Percentiles rank a stretch among this genome's conserved stretches.
Evolutionary conservation across 2,329 filamentous ascomycete genomes (phyloP).

Genomic region (Monilinia vaccinii-corymbosi): DNA sequence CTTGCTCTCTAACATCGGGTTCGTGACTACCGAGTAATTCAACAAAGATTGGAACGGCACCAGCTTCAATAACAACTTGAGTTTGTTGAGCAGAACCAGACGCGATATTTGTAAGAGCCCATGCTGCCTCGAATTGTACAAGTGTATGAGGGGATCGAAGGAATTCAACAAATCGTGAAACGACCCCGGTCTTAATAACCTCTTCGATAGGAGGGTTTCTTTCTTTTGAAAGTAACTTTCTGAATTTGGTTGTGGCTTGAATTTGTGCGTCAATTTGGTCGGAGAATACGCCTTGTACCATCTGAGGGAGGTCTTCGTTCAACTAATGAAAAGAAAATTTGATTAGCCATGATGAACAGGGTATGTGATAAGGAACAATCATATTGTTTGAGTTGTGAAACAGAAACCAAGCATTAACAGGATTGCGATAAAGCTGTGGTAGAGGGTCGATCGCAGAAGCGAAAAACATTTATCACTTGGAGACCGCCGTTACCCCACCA

Average conservation of each 20-base stretch:
- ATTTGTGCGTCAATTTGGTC: constrained; percentile 98
- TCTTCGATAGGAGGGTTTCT: constrained; percentile 98
- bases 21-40: constrained; percentile 92
- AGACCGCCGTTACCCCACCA: constrained; percentile 23
- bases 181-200: constrained; percentile 98
- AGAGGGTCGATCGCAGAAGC: constrained; percentile 20
- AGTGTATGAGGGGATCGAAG: constrained; percentile 94
- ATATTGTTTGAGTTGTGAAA: constrained; percentile 3
- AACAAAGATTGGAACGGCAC: constrained; percentile 96
- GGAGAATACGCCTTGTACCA: constrained; percentile 97
- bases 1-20: constrained; percentile 95
- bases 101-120: constrained; percentile 98
- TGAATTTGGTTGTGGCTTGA: constrained; percentile 94
- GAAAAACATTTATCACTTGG: constrained; percentile 24
- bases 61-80: constrained; percentile 96
- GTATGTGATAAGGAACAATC: constrained; percentile 7
- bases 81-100: constrained; percentile 96
- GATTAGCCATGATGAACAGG: constrained; percentile 16
- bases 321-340: constrained; percentile 46
- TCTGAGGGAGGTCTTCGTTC: constrained; percentile 94
- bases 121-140: constrained; percentile 97
- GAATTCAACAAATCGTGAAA: constrained; percentile 96
- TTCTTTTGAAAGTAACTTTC: constrained; percentile 96
- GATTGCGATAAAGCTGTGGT: constrained; percentile 8
- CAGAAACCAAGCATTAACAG: neutral